Evolutionary conservation across 441 rosid genomes (phyloP).

Genomic region (Macaranga tanarius): DNA sequence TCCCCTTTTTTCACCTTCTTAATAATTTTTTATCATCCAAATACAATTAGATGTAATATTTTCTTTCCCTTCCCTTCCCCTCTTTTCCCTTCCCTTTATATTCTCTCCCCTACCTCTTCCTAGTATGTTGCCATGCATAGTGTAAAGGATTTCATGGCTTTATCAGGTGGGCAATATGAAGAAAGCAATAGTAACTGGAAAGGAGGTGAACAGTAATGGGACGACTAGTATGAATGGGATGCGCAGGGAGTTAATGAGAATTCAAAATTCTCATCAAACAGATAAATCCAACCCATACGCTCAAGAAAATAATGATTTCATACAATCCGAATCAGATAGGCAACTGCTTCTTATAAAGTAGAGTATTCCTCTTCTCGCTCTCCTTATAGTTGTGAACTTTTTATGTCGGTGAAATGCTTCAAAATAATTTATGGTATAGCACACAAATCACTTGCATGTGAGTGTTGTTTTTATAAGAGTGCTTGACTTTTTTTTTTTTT

Average conservation of each 20-base stretch:
- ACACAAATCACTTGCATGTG: not conserved
- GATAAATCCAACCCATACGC: constrained; percentile 59
- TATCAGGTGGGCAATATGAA: constrained; percentile 72
- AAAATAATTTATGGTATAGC: not conserved
- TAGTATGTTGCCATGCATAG: too few species aligned
- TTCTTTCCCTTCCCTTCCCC: too few species aligned
- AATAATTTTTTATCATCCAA: too few species aligned
- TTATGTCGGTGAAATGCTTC: not conserved
- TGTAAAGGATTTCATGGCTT: constrained; percentile 23
- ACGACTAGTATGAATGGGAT: constrained; percentile 50
- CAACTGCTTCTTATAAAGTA: constrained; percentile 93
- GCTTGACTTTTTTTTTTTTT: too few species aligned
- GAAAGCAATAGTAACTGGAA: constrained; percentile 65
- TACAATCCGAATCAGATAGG: constrained; percentile 95
- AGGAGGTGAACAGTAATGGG: constrained; percentile 43
- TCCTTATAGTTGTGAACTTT: not conserved
- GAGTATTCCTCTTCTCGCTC: constrained; percentile 15
- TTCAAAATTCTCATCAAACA: constrained; percentile 61
- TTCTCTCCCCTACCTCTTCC: too few species aligned
- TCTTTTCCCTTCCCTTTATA: too few species aligned
- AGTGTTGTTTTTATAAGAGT: not conserved
- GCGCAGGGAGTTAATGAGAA: constrained; percentile 83
- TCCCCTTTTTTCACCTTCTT: too few species aligned
- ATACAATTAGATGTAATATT: too few species aligned
- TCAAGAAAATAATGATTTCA: constrained; percentile 67